Base-by-base conservation (phyloP, 768 basidiomycete species). In the Naganishia vishniacii region DNA sequence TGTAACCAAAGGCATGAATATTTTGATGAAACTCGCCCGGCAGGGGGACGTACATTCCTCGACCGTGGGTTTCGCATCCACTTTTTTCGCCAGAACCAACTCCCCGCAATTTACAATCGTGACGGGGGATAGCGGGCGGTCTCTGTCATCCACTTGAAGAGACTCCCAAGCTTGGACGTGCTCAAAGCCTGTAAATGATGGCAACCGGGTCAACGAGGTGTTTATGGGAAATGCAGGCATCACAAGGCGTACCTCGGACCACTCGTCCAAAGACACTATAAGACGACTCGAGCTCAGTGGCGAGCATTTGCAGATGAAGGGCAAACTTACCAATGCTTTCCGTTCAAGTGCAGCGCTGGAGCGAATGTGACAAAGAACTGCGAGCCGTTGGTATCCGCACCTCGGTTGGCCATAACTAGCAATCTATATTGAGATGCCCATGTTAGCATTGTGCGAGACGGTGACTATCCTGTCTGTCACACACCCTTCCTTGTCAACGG, bases 321-420 rank as follows among this genome's bases (percentile, higher is more conserved):
- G 29, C n/a, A 41, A 6, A 65, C 75, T 63, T 53, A 77, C 75
- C 73, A 72, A 70, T 77, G 75, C 51, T 75, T 75, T 2, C 75
- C 75, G 6, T 73, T 74, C 13, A 77, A 63, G 67, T 77, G 75
- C 3, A 85, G 83, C 65, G 87, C 85, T 16, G 83, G 81, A n/a
- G 83, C 81, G 12, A 93, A 81, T 23, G 91, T 90, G 66, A 92
- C 80, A 73, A 93, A 92, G 73, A 87, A 93, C 68, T 93, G 91
- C 0, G 86, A 88, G 40, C 86, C 85, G 68, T 92, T 93, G 37
- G 91, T 92, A 76, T 88, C 80, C 0, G 87, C 85, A 32, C 79
- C 78, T 60, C 73, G 66, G 58, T 94, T 94, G 11, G 91, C 91
- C 91, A 93, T 94, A 70, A 88, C 89, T 12, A 94, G 79, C 28